Conservation (phyloP, 345 rosid species). For the Brassica incana region DNA sequence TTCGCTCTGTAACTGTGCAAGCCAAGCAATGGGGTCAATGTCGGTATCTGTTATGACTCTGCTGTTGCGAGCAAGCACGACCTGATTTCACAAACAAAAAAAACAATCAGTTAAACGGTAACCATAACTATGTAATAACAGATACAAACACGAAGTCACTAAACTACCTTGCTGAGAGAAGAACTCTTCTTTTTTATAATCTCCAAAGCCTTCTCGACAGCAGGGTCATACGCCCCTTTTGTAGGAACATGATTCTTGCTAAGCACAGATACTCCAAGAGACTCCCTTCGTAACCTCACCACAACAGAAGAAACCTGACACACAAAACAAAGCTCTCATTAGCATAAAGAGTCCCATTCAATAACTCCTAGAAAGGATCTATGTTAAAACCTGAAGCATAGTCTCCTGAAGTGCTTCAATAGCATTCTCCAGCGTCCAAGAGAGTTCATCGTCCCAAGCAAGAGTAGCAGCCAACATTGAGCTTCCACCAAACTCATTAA, state of each 20-base stretch:
- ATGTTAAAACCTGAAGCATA: constrained; percentile 50
- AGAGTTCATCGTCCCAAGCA: constrained; percentile 75
- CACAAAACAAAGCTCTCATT: not conserved
- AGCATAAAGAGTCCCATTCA: not conserved
- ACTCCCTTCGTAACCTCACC: constrained; percentile 45
- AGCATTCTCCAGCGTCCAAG: constrained; percentile 69
- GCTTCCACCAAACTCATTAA: constrained; percentile 74
- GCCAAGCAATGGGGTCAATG: constrained; percentile 77
- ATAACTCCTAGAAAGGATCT: not conserved
- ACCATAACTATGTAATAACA: not conserved
- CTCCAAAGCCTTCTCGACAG: constrained; percentile 74
- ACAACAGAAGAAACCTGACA: constrained; percentile 62
- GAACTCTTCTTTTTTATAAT: constrained; percentile 55
- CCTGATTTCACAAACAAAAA: constrained; percentile 45
- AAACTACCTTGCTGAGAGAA: constrained; percentile 64
- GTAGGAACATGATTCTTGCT: constrained; percentile 65
- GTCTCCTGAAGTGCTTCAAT: constrained; percentile 54
- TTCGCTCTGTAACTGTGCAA: constrained; percentile 79
- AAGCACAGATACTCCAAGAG: constrained; percentile 54
- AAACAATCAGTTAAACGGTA: not conserved
- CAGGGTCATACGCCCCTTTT: constrained; percentile 60
- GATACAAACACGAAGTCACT: not conserved
- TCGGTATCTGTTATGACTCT: constrained; percentile 60
- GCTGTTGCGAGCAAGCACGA: constrained; percentile 92
- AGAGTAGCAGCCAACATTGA: constrained; percentile 81